Base-by-base conservation (phyloP, 176 grass and related monocot genomes). In the Musa itinerans region DNA sequence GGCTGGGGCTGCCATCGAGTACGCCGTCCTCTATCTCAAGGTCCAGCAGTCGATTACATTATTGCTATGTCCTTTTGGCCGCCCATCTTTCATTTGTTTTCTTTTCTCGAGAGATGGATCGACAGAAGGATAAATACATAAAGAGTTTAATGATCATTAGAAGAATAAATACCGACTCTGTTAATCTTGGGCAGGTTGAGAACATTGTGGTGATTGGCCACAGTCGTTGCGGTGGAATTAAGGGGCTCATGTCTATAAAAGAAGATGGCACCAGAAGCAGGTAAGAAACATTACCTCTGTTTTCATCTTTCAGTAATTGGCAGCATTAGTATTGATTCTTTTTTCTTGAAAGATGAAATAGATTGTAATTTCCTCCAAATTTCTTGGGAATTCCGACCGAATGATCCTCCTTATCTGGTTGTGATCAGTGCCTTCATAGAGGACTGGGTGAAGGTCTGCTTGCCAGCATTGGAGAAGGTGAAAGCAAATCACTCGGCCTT, bases 211-310 rank as follows among this genome's bases (percentile, higher is more conserved):
- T 92, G 82, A 90, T 96, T 67, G 93, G 87, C 58, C 89, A 96
- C 81, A 90, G 87, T 77, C 71, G 88, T 66, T 92, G 89, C 50
- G 89, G 83, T 88, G 93, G 93, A 74, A 92, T 92, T 66, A 96
- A 79, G 81, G 81, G 78, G 61, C 87, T 92, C 54, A 86, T 92
- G 78, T 89, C 85, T n/a, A 61, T 92, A 15, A 78, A 76, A 57
- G 87, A 92, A 4, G 81, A 81, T 63, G 77, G 63, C 43, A 86
- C 74, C 34, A 68, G 54, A 6, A 25, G 43, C 26, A 84, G 68
- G 92, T 92, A 86, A 81, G 85, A 71, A 21, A 27, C 21, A 22
- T 64, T 12, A 13, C 23, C 10, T 5, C 22, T 25, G 11, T 10
- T 10, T 3, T 65, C 11, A 65, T 24, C 11, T 65, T 25, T 22